Conservation (phyloP, 306 rosid species). For the Cicer arietinum region DNA sequence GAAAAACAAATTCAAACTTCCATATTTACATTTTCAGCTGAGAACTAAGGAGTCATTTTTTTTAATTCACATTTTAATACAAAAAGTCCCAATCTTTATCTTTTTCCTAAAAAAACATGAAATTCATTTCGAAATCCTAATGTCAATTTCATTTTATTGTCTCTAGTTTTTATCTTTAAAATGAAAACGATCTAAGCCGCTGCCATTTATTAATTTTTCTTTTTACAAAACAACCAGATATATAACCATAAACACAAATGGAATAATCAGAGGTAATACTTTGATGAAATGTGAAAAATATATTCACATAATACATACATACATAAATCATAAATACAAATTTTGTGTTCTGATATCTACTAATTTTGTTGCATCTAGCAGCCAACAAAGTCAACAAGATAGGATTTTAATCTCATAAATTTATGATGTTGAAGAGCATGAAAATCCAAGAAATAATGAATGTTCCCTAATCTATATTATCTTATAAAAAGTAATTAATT, state of each 20-base stretch:
- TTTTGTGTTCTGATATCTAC: constrained; percentile 4
- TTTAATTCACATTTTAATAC: too few species aligned
- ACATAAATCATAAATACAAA: not conserved
- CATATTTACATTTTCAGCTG: too few species aligned
- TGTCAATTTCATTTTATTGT: not conserved
- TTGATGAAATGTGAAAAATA: not conserved
- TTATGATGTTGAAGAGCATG: not conserved
- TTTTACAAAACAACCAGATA: not conserved
- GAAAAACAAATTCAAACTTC: not conserved
- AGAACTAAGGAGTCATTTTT: too few species aligned
- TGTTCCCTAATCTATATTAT: constrained; percentile 6
- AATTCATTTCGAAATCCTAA: too few species aligned
- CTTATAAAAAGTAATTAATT: not conserved
- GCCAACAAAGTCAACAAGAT: not conserved
- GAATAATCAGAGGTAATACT: not conserved
- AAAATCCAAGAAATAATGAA: constrained; percentile 30
- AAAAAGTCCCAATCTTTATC: too few species aligned
- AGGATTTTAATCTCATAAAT: not conserved
- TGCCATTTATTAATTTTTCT: too few species aligned
- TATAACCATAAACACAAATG: not conserved
- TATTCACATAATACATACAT: constrained; percentile 7
- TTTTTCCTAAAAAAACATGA: too few species aligned
- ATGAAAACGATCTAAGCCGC: too few species aligned
- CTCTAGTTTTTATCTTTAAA: too few species aligned
- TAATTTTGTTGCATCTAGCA: not conserved